These are phyloP conservation scores for Piromyces sp. DNA, from an alignment of 192 early-diverging fungal species.

Conservation along the genomic window DNA sequence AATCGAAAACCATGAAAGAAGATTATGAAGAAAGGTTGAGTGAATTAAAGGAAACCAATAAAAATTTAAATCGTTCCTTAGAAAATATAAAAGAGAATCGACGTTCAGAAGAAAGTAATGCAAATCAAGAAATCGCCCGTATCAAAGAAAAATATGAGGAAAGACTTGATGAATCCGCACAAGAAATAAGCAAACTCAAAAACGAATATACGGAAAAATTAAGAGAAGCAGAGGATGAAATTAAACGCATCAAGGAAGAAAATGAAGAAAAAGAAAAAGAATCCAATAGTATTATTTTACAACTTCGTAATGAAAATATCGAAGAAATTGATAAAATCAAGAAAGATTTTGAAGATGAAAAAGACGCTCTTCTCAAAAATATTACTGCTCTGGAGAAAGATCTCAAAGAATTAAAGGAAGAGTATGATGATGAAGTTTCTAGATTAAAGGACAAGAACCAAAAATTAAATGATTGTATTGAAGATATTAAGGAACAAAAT, in stretches of 20 bases:
- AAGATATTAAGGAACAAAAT: neutral
- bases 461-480: neutral
- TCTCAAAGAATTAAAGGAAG: neutral
- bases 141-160: neutral
- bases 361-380: neutral
- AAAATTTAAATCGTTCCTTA: neutral
- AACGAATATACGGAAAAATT: neutral
- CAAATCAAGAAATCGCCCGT: neutral
- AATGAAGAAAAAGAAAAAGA: neutral
- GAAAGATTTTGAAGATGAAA: neutral
- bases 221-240: neutral
- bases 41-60: neutral
- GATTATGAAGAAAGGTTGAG: neutral
- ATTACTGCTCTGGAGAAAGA: neutral
- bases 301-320: neutral
- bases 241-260: neutral
- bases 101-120: neutral
- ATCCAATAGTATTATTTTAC: neutral
- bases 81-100: neutral
- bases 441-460: neutral
- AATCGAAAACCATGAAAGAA: neutral
- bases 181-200: neutral
- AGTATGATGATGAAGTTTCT: neutral
- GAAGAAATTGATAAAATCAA: neutral
- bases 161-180: neutral